Base-by-base conservation (phyloP, 2,329 filamentous ascomycete species). In the Colletotrichum cordylinicola region DNA sequence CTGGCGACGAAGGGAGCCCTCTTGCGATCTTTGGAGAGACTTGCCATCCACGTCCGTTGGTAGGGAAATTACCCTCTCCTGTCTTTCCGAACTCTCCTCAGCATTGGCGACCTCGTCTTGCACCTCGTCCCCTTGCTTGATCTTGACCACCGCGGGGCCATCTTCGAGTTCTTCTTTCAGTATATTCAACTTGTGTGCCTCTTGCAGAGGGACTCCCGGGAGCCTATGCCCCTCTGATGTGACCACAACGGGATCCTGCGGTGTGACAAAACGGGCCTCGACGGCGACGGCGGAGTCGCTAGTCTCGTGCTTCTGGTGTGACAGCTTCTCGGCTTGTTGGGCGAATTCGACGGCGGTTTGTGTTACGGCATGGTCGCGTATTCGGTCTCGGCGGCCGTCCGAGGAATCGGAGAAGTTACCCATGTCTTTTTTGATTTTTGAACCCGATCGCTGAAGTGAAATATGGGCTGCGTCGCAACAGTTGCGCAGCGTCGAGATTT, bases 221-320 rank as follows among this genome's bases (percentile, higher is more conserved):
- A 96, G 83, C 52, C 93, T 87, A 62, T 90, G 88, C 35, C 93
- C 94, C 81, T 93, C 90, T 16, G 90, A 89, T 1, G 93, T 95
- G 69, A 93, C 86, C 61, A 96, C 91, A 18, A 96, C 91, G 1
- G 94, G 91, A 82, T 96, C 94, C 65, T 93, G 91, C 0, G 93
- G 90, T 1, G 94, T 96, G 37, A 93, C 85, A 76, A 90, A 92
- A n/a, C 84, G 89, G 35, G 93, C 93, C 80, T 93, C 88, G 65
- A 93, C 85, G 2, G 93, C 93, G 16, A 91, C 88, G 6, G 67
- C 84, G 74, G 65, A 80, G 74, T 79, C 82, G 55, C 76, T 78
- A 48, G 80, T 78, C 10, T 67, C 65, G 21, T 73, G 72, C 4
- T 82, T 81, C 43, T 86, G 82, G 58, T 86, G 84, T 1, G 90